Evolutionary conservation across 2,329 filamentous ascomycete species (phyloP), one percentile per base, ranked within the genome.

Genomic region (Scedosporium apiospermum): DNA sequence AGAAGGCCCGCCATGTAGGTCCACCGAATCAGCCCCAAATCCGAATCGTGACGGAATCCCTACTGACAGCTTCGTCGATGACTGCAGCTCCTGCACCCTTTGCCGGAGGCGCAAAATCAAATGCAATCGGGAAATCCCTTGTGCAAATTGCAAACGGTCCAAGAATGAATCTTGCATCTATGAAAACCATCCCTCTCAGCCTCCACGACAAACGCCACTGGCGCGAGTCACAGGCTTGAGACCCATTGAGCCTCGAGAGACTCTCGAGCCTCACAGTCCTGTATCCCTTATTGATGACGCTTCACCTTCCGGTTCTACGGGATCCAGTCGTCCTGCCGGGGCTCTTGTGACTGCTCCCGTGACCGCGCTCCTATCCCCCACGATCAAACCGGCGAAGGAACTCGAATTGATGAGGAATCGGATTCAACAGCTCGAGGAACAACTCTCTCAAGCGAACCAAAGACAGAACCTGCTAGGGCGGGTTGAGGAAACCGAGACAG

Each of bases 391-490:
- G 3, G 26, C 65, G 2, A 46, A 66, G 6, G 75, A 79, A 41
- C n/a, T 57, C 26, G 60, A 77, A 26, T 68, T 70, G 0, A 68
- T 82, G 66, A 75, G 69, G 63, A 67, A 64, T 12, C 73, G 73
- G 63, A 75, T 82, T 16, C 70, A 66, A 42, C 70, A 78, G 7
- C 75, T 82, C 6, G 78, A 82, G 69, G 71, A 76, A 18, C 74
- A 77, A 64, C 67, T 80, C 2, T 71, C 70, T 5, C 69, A 67
- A 64, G 66, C 18, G 66, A 66, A 59, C 66, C 71, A 38, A 68
- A 71, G 12, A 23, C 23, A 55, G 27, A n/a, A 2, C 34, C 23
- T 23, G 21, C 34, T n/a, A 21, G 3, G 23, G 2, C 14, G 14
- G 2, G 1, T n/a, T n/a, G 21, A n/a, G 27, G 16, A 26, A 34